Percentiles rank a stretch among this genome's conserved stretches.
Evolutionary conservation across 495 filamentous ascomycete genomes (phyloP).

Genomic region (Pseudoneurospora amorphoporcata): DNA sequence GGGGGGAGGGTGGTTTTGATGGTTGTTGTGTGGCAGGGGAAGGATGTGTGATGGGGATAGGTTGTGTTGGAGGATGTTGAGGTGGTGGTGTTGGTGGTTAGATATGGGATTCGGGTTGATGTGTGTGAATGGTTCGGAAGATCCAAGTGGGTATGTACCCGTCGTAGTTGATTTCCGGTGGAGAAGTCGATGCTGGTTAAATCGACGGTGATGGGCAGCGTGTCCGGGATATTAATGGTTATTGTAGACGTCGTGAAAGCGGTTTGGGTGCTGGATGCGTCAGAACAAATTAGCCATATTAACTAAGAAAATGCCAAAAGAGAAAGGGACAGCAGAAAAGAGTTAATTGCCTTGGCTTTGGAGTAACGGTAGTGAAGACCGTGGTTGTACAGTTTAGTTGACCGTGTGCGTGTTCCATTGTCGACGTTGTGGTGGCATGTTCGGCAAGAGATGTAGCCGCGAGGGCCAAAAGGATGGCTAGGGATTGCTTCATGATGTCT

Average conservation of each 20-base stretch:
- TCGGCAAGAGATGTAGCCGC: not conserved
- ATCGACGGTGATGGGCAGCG: not conserved
- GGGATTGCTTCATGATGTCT: not conserved
- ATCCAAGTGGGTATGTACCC: not conserved
- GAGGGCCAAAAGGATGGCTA: not conserved
- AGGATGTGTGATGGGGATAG: not conserved
- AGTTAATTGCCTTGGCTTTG: not conserved
- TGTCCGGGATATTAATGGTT: not conserved
- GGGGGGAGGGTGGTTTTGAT: not conserved
- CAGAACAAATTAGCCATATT: not conserved
- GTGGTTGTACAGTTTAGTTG: not conserved
- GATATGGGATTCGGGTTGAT: not conserved
- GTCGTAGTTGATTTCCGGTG: not conserved
- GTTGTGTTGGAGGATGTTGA: not conserved
- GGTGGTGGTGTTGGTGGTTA: not conserved
- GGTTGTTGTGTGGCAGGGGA: not conserved
- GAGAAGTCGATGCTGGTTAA: not conserved
- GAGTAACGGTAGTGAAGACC: not conserved
- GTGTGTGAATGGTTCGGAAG: not conserved
- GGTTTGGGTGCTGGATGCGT: not conserved
- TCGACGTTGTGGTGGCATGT: not conserved
- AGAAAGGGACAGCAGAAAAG: not conserved
- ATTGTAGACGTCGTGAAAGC: not conserved
- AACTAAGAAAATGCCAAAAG: not conserved
- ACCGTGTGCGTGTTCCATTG: not conserved